These are phyloP conservation scores for Stylosanthes scabra DNA, from an alignment of 331 rosid species.

Conservation along the genomic window DNA sequence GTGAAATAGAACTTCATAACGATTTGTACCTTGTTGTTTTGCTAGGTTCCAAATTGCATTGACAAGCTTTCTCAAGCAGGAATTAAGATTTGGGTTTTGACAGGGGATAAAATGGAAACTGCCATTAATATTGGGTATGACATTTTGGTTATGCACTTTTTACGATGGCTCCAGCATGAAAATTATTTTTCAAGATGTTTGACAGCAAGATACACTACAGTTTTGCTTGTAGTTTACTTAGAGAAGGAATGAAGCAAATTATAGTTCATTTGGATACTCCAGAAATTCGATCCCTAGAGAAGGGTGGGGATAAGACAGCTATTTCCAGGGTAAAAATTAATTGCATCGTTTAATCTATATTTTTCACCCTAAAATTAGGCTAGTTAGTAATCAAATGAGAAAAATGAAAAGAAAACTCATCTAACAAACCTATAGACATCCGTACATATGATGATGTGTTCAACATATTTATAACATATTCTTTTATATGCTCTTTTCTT, in stretches of 20 bases:
- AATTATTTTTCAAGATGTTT: constrained; percentile 41
- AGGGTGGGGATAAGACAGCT: constrained; percentile 74
- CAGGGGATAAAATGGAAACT: constrained; percentile 99
- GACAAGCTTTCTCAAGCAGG: constrained; percentile 98
- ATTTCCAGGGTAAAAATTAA: constrained; percentile 56
- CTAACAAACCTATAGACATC: no score
- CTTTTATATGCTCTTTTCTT: constrained; percentile 8
- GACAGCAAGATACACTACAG: constrained; percentile 63
- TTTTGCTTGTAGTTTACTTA: constrained; percentile 93
- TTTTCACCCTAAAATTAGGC: no score
- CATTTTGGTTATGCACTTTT: constrained; percentile 1
- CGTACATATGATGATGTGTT: no score
- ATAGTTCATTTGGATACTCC: constrained; percentile 73
- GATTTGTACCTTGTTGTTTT: constrained; percentile 26
- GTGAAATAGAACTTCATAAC: constrained; percentile 3
- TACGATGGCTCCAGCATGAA: constrained; percentile 22
- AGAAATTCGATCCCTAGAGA: constrained; percentile 82
- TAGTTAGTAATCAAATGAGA: no score
- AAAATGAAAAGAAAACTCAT: no score
- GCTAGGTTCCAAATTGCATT: constrained; percentile 90
- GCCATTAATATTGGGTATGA: constrained; percentile 95
- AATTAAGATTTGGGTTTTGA: constrained; percentile 98
- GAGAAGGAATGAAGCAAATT: constrained; percentile 97
- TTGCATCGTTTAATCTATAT: background rate
- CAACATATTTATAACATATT: background rate